Evolutionary conservation across 306 rosid species (phyloP), one percentile per base, ranked within the genome.

Genomic region (Pterocarpus santalinus): DNA sequence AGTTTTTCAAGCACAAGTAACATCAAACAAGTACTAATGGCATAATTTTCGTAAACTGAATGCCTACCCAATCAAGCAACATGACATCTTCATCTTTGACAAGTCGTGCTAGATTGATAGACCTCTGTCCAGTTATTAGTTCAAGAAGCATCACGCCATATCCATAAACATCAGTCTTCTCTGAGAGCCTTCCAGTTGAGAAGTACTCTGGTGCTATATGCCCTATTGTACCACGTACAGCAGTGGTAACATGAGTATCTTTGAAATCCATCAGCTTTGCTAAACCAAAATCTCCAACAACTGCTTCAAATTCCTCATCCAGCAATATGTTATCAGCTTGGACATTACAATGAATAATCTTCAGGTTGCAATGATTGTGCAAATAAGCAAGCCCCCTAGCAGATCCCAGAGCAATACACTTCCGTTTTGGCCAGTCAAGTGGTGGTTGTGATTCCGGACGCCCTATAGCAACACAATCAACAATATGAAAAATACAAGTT

Each of bases 311-410:
- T 14, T 66, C 66, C 7, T 53, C 81, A 52, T 77, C 81, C 55
- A 65, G 68, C 53, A 77, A 65, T 65, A 77, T 77, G 53, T 77
- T 77, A 13, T 72, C 81, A 65, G 82, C 76, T 43, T 78, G 67
- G 10, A 78, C 82, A 68, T 68, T 68, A 41, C 69, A 76, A 34
- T 78, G 82, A 68, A 78, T 78, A 34, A 68, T 68, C 47, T 43
- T 78, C 3, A 47, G 75, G 28, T 67, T n/a, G 56, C 82, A 78
- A 32, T 67, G 36, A 15, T 78, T 75, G 15, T 78, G 82, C 69
- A 78, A 78, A 78, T 78, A 78, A 67, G 82, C 82, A 68, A 78
- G 75, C 60, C 82, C 82, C 69, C 46, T 78, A 3, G 82, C 82
- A 67, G 82, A 17, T 68, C 76, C 82, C 14, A 68, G 47, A 3